Evolutionary conservation across 331 rosid genomes (phyloP).

Genomic region (Erythrophleum ivorense): DNA sequence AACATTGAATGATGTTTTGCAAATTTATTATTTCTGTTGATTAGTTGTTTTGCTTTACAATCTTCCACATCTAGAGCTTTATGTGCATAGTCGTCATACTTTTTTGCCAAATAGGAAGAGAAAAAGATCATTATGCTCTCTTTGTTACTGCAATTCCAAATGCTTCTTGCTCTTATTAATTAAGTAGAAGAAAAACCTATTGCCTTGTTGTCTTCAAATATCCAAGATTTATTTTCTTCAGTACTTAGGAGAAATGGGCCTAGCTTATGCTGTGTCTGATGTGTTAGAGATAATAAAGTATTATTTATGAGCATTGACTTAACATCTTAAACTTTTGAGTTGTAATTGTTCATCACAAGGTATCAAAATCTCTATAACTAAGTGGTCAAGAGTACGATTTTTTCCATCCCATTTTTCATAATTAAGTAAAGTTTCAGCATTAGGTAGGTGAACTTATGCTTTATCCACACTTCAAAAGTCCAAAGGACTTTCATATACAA

Average conservation of each 20-base stretch:
- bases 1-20: not conserved
- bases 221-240: slow-evolving; percentile 1
- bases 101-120: slow-evolving; percentile 10
- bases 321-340: not conserved
- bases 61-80: not conserved
- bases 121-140: not conserved
- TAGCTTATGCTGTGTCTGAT: not conserved
- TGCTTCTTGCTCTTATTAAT: not conserved
- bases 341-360: not conserved
- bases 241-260: not conserved
- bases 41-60: not conserved
- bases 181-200: not conserved
- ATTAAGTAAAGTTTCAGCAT: not conserved
- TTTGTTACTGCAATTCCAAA: not conserved
- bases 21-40: slow-evolving; percentile 11
- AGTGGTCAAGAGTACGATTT: not conserved
- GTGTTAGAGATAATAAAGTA: not conserved
- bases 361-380: not conserved
- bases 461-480: not conserved
- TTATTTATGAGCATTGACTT: not conserved
- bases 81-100: not conserved
- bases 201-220: not conserved
- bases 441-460: not conserved
- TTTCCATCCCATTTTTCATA: not conserved
- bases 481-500: not conserved